Evolutionary conservation across 805 yeast species (phyloP), one percentile per base, ranked within the genome.

Genomic region (Metschnikowia koreensis): DNA sequence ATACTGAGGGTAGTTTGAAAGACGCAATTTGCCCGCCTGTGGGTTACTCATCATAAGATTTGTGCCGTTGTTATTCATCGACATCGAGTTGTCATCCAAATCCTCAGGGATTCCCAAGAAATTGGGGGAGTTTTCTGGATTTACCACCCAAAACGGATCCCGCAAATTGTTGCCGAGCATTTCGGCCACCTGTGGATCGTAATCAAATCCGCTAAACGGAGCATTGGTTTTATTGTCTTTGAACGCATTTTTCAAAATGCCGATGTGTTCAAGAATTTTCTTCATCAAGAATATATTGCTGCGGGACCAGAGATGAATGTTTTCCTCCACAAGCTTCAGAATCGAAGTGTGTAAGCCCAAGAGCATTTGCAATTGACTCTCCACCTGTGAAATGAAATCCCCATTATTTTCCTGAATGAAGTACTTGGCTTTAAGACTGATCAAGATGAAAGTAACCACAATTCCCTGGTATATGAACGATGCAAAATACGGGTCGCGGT

Each of bases 81-180:
- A 22, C 38, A 28, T 15, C 17, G 38, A 27, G 11, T 17, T 28
- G 31, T 41, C 50, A 6, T 41, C 42, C 12, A 12, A 29, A 36
- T 48, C 51, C 12, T 48, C 52, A 10, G 53, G n/a, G 8, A 48
- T 38, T 6, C 57, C 52, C 47, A 54, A 41, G 26, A 47, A 51
- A 38, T 52, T 47, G 15, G 53, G 44, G 15, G 55, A 44, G 44
- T 54, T 51, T 6, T 54, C 57, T n/a, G 55, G 57, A 22, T 77
- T 76, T 15, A 78, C 76, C 43, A 79, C 67, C 74, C 80, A 78
- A 54, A 80, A 80, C 7, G 83, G 83, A 60, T 80, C 84, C 44
- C 66, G 68, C 38, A 76, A 59, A 44, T 68, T 63, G 56, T 76
- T 70, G 9, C 81, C 79, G 27, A 71, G 59, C 46, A 73, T 62